These are phyloP conservation scores for Juncus inflexus DNA, from an alignment of 176 grass and related monocot genomes.

Conservation along the genomic window DNA sequence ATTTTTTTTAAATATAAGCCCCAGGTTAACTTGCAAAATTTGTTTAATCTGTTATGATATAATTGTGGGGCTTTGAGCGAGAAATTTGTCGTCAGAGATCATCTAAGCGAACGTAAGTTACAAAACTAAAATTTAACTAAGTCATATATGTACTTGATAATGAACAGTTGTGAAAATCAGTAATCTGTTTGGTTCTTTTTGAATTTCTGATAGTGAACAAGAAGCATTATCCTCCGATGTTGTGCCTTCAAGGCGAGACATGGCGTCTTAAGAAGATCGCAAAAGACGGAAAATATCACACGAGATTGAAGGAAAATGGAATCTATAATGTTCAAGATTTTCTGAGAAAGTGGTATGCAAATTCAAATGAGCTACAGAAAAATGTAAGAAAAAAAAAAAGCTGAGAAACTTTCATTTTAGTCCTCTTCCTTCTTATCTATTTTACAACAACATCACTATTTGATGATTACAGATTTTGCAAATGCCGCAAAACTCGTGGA, in stretches of 20 bases:
- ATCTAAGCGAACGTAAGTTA: background rate
- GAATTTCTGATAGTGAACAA: background rate
- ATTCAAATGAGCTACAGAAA: background rate
- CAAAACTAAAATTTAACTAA: background rate
- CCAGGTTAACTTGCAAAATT: too few species aligned
- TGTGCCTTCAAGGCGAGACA: background rate
- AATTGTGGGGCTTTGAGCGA: constrained; percentile 5
- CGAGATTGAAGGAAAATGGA: background rate
- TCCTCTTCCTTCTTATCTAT: background rate
- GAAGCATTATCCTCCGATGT: background rate
- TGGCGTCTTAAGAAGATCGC: constrained; percentile 15
- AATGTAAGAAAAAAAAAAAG: background rate
- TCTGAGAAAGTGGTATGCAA: background rate
- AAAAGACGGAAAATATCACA: background rate
- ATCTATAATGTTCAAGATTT: constrained; percentile 14
- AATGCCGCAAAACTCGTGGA: background rate
- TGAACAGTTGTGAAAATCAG: background rate
- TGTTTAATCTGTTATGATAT: too few species aligned
- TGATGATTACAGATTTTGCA: background rate
- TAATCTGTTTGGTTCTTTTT: background rate
- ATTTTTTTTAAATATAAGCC: too few species aligned
- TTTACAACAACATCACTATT: background rate
- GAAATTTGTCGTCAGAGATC: constrained; percentile 7
- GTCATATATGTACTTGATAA: background rate
- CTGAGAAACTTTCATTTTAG: background rate